Base-by-base conservation (phyloP, 2,329 filamentous ascomycete genomes). In the Aspergillus clavatus region DNA sequence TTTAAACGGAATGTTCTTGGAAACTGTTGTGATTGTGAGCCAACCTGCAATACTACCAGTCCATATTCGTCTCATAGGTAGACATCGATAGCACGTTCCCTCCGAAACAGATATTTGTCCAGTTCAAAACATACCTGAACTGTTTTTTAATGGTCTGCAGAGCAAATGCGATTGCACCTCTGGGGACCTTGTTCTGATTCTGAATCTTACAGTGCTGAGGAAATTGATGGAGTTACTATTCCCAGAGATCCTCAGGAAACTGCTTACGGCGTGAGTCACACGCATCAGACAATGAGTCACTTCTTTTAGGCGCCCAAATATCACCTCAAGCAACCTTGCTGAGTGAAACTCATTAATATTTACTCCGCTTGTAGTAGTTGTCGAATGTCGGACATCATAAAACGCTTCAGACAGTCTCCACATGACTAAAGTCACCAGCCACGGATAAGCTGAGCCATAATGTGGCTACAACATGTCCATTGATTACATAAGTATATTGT, bases 281-380 rank as follows among this genome's bases (percentile, higher is more conserved):
- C 38, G 52, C 59, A 62, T 62, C 37, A 52, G 53, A 46, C 16
- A 46, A 19, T 38, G 5, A 28, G 27, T 7, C 12, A 23, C 10
- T 18, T 27, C 12, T 36, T 22, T 19, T 16, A 35, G 31, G 11
- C 19, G 31, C 19, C 16, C 31, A 5, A n/a, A 35, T 19, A 16
- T 35, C 18, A 35, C 31, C 19, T 16, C 16, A 11, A 18, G 31
- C 16, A 6, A 16, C 19, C 16, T 35, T 11, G 8, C 10, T 21
- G 31, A 16, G 31, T 16, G 19, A 21, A 18, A 35, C 19, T 19
- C 10, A 11, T 35, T 5, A 24, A 24, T 24, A 24, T 4, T 24
- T 8, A 24, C 8, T 24, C 23, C 23, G 4, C 23, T 24, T 24
- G 23, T 24, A 35, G 14, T 21, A 16, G 14, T 16, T 18, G 11